Evolutionary conservation across 2,329 filamentous ascomycete species (phyloP), one percentile per base, ranked within the genome.

Genomic region (Sporothrix inflata): DNA sequence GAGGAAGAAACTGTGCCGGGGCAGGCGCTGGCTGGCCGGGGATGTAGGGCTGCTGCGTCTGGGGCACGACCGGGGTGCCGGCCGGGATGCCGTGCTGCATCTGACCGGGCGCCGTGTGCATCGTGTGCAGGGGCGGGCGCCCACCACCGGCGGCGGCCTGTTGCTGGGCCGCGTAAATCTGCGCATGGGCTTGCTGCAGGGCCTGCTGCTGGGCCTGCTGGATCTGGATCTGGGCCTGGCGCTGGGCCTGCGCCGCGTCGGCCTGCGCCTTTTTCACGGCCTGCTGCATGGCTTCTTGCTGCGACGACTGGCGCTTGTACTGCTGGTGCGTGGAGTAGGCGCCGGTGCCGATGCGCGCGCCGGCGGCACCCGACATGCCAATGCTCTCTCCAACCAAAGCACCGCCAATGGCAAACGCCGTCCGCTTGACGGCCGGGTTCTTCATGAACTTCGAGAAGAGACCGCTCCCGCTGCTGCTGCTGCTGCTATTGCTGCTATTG

Each of bases 381-480:
- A 75, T 63, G 6, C 47, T 47, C 7, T 75, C 69, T 3, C 72
- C 70, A 0, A 75, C 71, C 0, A 75, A 21, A 1, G 72, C 73
- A 9, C 74, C 74, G 57, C 71, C 74, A 16, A 74, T 60, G 12
- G 67, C 70, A 14, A 71, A 70, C 1, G 73, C 73, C 0, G 72
- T 73, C n/a, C 71, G 73, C 68, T 75, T 74, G 19, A 75, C 70
- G 1, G 70, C 73, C 14, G 74, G 55, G 70, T 70, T 75, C n/a
- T 73, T 74, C n/a, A 74, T 45, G 4, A 74, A n/a, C 6, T 74
- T 75, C 24, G 73, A 73, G 9, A 76, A 73, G 19, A 74, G 16
- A 27, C 24, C 42, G 49, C 65, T 49, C 21, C 40, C 42, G 14
- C 53, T 71, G 9, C 47, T 9, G 2, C 57, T 45, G 4, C 34